These are phyloP conservation scores for Claviceps lovelessii DNA, from an alignment of 2,329 filamentous ascomycete species.

Conservation along the genomic window DNA sequence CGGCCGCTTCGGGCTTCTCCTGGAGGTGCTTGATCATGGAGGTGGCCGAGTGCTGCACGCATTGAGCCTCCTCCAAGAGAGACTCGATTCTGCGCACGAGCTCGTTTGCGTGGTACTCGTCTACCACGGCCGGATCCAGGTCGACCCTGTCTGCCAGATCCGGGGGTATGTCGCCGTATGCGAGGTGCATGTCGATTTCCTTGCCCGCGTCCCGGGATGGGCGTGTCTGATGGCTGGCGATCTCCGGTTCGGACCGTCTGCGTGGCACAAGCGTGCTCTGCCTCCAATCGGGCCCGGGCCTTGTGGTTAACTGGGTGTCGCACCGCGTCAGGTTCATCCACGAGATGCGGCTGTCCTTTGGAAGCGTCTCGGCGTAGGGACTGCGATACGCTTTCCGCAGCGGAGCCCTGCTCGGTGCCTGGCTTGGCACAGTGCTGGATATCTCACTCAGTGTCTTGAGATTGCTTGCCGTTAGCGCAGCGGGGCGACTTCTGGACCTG, in stretches of 20 bases:
- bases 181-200: constrained; percentile 77
- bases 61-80: constrained; percentile 75
- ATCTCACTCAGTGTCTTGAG: constrained; percentile 40
- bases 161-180: constrained; percentile 71
- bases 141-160: constrained; percentile 41
- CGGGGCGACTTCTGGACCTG: constrained; percentile 19
- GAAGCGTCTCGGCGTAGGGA: constrained; percentile 21
- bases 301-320: constrained; percentile 15
- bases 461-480: constrained; percentile 37
- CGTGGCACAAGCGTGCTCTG: constrained; percentile 18
- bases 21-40: constrained; percentile 65
- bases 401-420: constrained; percentile 15
- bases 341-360: constrained; percentile 29
- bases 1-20: constrained; percentile 69
- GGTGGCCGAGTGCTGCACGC: constrained; percentile 69
- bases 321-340: constrained; percentile 14
- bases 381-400: constrained; percentile 21
- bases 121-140: constrained; percentile 34
- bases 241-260: constrained; percentile 24
- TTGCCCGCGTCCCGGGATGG: constrained; percentile 15
- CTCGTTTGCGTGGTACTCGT: constrained; percentile 29
- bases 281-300: constrained; percentile 4
- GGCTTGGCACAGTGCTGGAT: constrained; percentile 33
- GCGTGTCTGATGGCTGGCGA: constrained; percentile 14
- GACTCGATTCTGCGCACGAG: constrained; percentile 63